These are phyloP conservation scores for Gastroboletus turbinatus DNA, from an alignment of 1,284 basidiomycete species.

Conservation along the genomic window DNA sequence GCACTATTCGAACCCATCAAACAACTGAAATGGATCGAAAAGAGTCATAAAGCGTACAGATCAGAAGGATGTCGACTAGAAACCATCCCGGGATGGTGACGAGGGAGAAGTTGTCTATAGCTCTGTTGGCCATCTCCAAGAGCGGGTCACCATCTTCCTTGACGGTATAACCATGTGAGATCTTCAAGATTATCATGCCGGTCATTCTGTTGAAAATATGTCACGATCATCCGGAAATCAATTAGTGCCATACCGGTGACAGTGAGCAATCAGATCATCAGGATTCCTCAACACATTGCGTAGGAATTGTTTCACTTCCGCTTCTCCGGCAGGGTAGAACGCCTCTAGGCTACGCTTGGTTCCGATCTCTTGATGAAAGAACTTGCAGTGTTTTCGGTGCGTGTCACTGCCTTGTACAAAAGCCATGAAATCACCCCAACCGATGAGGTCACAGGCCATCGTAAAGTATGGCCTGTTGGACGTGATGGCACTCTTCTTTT, in stretches of 20 bases:
- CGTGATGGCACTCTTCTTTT: too few species aligned
- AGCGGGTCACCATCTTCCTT: constrained; percentile 23
- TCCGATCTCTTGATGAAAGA: too few species aligned
- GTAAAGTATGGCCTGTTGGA: too few species aligned
- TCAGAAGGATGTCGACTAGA: constrained; percentile 30
- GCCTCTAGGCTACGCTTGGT: constrained; percentile 8
- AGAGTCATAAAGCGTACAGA: constrained; percentile 18
- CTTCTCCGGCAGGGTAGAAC: constrained; percentile 15
- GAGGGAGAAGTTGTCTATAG: constrained; percentile 13
- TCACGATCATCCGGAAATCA: too few species aligned
- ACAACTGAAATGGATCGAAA: neutral
- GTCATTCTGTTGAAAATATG: neutral
- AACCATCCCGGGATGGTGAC: constrained; percentile 20
- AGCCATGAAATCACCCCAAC: too few species aligned
- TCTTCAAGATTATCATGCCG: constrained; percentile 12
- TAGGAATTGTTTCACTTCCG: constrained; percentile 19
- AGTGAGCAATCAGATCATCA: too few species aligned
- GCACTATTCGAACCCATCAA: neutral
- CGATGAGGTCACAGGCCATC: too few species aligned
- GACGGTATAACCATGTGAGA: constrained; percentile 23
- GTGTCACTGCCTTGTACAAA: too few species aligned
- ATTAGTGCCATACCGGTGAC: too few species aligned
- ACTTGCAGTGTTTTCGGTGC: too few species aligned
- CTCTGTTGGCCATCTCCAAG: constrained; percentile 21
- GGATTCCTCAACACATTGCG: too few species aligned